phyloP scores from a whole-genome alignment of 345 rosid species.

The Salix dunnii region DNA sequence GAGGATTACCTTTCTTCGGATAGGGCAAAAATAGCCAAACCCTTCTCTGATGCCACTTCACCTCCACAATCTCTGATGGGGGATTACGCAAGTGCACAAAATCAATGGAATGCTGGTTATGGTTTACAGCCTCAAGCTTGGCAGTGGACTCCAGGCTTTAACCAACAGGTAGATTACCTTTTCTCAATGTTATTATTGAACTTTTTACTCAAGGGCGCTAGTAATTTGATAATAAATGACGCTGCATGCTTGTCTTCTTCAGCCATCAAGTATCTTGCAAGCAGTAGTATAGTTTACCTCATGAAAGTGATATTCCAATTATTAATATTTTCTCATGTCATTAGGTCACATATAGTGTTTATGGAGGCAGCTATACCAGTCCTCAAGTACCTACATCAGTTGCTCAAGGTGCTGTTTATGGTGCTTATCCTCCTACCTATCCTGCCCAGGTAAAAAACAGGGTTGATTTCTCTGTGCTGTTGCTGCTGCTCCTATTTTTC shows the following conservation, averaged over 20 bases:
- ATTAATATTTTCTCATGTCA: neutral
- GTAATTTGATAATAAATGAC: neutral
- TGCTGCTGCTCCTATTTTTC: too few relatives aligned
- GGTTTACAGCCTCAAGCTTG: conserved; percentile 82
- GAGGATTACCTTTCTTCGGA: conserved; percentile 82
- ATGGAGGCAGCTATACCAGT: conserved; percentile 57
- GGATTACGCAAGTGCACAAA: conserved; percentile 68
- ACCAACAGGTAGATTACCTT: conserved; percentile 54
- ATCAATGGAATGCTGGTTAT: conserved; percentile 82
- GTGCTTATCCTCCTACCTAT: conserved; percentile 74
- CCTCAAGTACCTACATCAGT: conserved; percentile 68
- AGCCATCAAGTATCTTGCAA: neutral
- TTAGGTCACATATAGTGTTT: conserved; percentile 74
- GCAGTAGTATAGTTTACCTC: neutral
- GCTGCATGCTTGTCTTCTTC: neutral
- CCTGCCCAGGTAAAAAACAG: conserved; percentile 75
- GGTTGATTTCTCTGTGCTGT: too few relatives aligned
- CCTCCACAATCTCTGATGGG: conserved; percentile 60
- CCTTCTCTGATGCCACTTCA: conserved; percentile 49
- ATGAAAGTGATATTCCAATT: neutral
- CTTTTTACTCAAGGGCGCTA: too few relatives aligned
- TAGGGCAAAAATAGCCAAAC: conserved; percentile 70
- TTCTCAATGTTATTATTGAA: conserved; percentile 11
- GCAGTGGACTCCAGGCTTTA: conserved; percentile 83
- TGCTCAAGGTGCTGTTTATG: conserved; percentile 67